Evolutionary conservation across 129 eudicot genomes (phyloP).

Genomic region (Lactuca sativa): DNA sequence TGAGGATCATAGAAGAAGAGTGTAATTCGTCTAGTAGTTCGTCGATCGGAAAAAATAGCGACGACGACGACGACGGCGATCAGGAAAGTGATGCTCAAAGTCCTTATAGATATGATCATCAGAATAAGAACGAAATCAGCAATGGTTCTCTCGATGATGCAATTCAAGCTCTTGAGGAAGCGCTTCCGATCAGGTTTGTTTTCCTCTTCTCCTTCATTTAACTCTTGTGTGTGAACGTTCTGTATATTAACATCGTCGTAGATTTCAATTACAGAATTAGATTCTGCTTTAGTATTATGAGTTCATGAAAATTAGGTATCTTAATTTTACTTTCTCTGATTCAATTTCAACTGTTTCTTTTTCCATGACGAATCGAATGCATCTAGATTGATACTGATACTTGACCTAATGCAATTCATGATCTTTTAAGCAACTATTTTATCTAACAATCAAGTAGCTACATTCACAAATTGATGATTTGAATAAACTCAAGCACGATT

Average conservation of each 20-base stretch:
- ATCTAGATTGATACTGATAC: background rate
- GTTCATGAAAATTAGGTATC: background rate
- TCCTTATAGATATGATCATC: background rate
- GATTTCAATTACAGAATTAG: background rate
- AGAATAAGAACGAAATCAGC: background rate
- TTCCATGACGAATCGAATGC: background rate
- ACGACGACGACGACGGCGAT: slow-evolving; percentile 10
- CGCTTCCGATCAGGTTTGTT: slow-evolving; percentile 29
- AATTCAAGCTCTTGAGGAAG: slow-evolving; percentile 31
- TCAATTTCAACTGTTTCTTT: slow-evolving; percentile 1
- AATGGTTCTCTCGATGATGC: slow-evolving; percentile 25
- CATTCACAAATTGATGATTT: slow-evolving; percentile 1
- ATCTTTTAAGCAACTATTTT: background rate
- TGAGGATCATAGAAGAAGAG: slow-evolving; percentile 22
- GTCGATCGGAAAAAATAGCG: slow-evolving; percentile 32
- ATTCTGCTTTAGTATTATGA: background rate
- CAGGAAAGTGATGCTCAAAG: slow-evolving; percentile 22
- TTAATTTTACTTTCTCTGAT: slow-evolving; percentile 2
- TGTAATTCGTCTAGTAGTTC: slow-evolving; percentile 28
- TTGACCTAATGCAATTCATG: background rate
- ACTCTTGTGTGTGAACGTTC: background rate
- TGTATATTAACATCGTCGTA: background rate
- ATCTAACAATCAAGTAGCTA: background rate
- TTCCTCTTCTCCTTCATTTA: background rate
- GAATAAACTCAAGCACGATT: background rate